Evolutionary conservation across 306 rosid genomes (phyloP).

Genomic region (Notholithocarpus densiflorus): DNA sequence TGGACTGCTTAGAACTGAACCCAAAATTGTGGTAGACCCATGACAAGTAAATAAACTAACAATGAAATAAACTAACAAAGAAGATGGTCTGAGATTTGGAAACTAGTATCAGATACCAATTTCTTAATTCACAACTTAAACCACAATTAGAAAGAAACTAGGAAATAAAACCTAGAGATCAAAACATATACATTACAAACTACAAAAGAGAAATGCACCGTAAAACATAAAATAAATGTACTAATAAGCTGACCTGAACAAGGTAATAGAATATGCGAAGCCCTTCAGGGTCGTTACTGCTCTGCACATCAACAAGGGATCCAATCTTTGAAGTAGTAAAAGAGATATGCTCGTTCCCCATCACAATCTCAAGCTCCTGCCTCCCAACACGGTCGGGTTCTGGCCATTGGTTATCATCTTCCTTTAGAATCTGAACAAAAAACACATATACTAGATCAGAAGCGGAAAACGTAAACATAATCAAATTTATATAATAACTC

Average conservation of each 20-base stretch:
- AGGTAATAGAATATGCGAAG: conserved; percentile 97
- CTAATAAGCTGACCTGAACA: conserved; percentile 68
- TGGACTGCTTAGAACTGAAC: background rate
- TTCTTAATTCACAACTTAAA: background rate
- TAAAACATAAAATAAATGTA: background rate
- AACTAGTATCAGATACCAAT: background rate
- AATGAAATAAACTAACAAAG: background rate
- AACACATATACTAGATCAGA: background rate
- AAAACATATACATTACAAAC: background rate
- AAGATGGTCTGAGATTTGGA: background rate
- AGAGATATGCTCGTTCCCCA: conserved; percentile 97
- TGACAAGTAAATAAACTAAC: background rate
- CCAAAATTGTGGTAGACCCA: background rate
- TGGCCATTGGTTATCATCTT: conserved; percentile 97
- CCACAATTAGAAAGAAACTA: background rate
- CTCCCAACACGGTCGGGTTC: conserved; percentile 95
- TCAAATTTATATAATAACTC: background rate
- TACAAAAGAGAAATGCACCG: background rate
- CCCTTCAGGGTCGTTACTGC: conserved; percentile 99
- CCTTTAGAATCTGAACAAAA: conserved; percentile 73
- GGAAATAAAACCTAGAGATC: background rate
- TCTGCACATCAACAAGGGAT: conserved; percentile 93
- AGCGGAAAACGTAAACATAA: background rate
- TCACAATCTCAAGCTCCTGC: conserved; percentile 96
- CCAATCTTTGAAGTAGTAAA: conserved; percentile 97